Base-by-base conservation (phyloP, 2,329 filamentous ascomycete species). In the Fusarium citri region DNA sequence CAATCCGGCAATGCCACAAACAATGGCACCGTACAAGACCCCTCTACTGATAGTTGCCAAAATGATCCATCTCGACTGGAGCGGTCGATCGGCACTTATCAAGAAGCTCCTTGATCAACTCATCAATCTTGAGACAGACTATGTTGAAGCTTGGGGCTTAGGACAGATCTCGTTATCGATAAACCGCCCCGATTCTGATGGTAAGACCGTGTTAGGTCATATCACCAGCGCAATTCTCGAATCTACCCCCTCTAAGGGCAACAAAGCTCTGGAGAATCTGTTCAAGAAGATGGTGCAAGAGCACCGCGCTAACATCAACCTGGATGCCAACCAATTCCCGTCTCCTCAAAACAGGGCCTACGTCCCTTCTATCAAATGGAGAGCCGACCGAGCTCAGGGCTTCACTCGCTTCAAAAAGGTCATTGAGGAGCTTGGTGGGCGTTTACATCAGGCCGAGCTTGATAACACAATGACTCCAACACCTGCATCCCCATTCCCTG, bases 1-100 rank as follows among this genome's bases (percentile, higher is more conserved):
- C 25, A 62, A 50, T 41, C 31, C 25, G 8, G 42, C 30, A 18
- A 61, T 62, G 59, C n/a, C 48, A 20, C 59, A 59, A 20, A 62
- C 59, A 3, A 51, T n/a, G 30, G 41, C 16, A 4, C 59, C 59
- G 3, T 54, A 61, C 18, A 26, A 41, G 15, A 42, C 48, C 2
- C 47, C 48, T 11, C 8, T 63, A 5, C 31, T 63, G 3, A 47
- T 63, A 11, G 23, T 34, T 26, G 34, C 48, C 6, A 40, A 28
- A 15, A 37, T 37, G 34, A 37, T 37, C 18, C n/a, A 40, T 14
- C 9, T 34, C 7, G 60, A 63, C 18, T 63, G 60, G 60, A 55
- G 23, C 16, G 37, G 48, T n/a, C 60, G 30, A 18, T 28, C n/a
- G 3, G 4, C 14, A 16, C 18, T 34, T 6, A 56, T 63, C 42